These are phyloP conservation scores for Macaranga tanarius DNA, from an alignment of 441 rosid genomes.

Conservation along the genomic window DNA sequence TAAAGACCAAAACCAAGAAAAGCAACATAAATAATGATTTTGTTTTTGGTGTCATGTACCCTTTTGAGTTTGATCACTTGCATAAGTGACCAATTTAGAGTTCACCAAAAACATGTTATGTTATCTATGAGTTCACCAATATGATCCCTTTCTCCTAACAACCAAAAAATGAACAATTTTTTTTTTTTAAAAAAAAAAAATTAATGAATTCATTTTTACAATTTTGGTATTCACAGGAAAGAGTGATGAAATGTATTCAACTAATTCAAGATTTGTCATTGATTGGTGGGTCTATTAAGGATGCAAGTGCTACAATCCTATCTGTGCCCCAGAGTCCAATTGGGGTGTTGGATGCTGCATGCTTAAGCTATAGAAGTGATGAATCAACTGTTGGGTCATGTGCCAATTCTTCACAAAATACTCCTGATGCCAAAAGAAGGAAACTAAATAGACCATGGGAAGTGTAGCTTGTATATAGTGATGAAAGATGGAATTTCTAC, in stretches of 20 bases:
- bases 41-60: constrained; percentile 1
- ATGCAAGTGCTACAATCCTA: constrained; percentile 24
- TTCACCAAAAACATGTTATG: neutral
- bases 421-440: constrained; percentile 49
- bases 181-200: too few relatives aligned
- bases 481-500: constrained; percentile 12
- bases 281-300: constrained; percentile 31
- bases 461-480: constrained; percentile 26
- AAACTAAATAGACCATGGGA: constrained; percentile 43
- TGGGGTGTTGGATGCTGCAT: constrained; percentile 67
- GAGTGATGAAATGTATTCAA: constrained; percentile 43
- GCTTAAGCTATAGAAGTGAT: constrained; percentile 65
- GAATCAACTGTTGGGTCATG: constrained; percentile 44
- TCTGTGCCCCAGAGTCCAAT: constrained; percentile 63
- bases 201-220: neutral
- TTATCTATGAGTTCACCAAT: too few relatives aligned
- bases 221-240: constrained; percentile 43
- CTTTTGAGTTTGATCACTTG: constrained; percentile 22
- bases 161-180: too few relatives aligned
- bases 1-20: constrained; percentile 24
- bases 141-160: too few relatives aligned
- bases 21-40: constrained; percentile 16
- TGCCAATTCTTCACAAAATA: constrained; percentile 40
- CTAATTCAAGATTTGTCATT: constrained; percentile 36
- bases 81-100: neutral